Base-by-base conservation (phyloP, 768 basidiomycete genomes). In the Lactarius sp. region DNA sequence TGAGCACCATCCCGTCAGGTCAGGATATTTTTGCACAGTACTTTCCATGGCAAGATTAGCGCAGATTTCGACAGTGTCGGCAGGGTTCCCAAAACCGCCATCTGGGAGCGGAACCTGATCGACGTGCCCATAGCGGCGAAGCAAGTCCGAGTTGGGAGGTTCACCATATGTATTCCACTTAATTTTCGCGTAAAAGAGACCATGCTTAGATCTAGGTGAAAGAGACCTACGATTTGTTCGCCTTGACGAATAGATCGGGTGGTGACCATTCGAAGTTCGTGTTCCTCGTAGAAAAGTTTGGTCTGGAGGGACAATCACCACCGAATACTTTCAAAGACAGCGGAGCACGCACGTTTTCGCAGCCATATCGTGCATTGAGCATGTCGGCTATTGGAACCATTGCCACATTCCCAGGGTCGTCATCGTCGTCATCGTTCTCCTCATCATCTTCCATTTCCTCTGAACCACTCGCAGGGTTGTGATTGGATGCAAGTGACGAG, bases 321-420 rank as follows among this genome's bases (percentile, higher is more conserved):
- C 42, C 4, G 9, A 47, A n/a, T 39, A 33, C 7, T 31, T 2
- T 55, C 37, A 31, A 50, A 8, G n/a, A 34, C 3, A 16, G 6
- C 31, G 13, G 47, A 50, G 33, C 27, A 74, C 86, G 66, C 70
- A 93, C 94, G 66, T 98, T 98, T 72, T 94, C 89, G 44, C 82
- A 82, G 8, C 84, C 87, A 72, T 85, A 91, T 58, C 86, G 83
- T 12, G 96, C 97, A 70, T 99, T 99, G 54, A 99, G 77, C 77
- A 98, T 85, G 74, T 99, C 97, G 3, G 97, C 97, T 77, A 98
- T 85, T 0, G 96, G 95, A 4, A 98, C 90, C 94, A 98, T 94
- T 3, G 90, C 85, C 10, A 91, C 84, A 65, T 89, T 84, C 10
- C 81, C 79, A 6, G 82, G 76, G 62, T 85, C 82, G 20, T 83